Conservation (phyloP, 225 moss, liverwort and hornwort genomes). For the Pseudoscleropodium purum region DNA sequence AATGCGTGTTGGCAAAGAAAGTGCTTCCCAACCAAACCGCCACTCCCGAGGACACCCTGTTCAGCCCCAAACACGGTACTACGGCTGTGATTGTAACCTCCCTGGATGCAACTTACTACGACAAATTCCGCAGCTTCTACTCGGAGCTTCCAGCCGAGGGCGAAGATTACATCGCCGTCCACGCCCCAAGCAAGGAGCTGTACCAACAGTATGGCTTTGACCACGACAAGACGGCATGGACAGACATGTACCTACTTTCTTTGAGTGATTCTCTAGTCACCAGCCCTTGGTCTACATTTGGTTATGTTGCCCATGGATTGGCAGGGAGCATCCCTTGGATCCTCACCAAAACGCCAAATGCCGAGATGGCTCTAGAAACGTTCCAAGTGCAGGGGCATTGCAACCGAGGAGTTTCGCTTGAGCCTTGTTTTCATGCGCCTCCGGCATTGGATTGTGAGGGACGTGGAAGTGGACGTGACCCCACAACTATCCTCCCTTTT, state of each 20-base stretch:
- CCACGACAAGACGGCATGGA: constrained; percentile 73
- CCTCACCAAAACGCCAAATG: constrained; percentile 22
- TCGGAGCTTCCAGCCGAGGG: constrained; percentile 24
- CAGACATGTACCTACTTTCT: constrained; percentile 66
- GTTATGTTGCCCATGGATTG: constrained; percentile 69
- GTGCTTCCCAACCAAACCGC: constrained; percentile 38
- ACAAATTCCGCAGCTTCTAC: constrained; percentile 47
- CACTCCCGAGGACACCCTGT: not conserved
- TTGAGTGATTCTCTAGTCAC: constrained; percentile 62
- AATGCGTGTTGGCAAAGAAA: constrained; percentile 33
- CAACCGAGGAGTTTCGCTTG: constrained; percentile 45
- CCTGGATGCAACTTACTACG: constrained; percentile 40
- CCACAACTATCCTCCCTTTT: constrained; percentile 25
- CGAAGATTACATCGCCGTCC: constrained; percentile 36
- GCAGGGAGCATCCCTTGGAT: constrained; percentile 60
- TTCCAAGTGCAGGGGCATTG: constrained; percentile 45
- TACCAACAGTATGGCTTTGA: constrained; percentile 47
- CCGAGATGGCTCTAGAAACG: constrained; percentile 16
- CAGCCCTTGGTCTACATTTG: constrained; percentile 86
- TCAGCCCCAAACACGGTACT: constrained; percentile 12
- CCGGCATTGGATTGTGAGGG: constrained; percentile 40
- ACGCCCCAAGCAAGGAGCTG: constrained; percentile 58
- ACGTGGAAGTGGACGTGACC: constrained; percentile 7
- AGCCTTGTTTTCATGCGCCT: constrained; percentile 73
- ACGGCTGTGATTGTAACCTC: constrained; percentile 50